These are phyloP conservation scores for Tephrocybe sp. DNA, from an alignment of 768 basidiomycete genomes.

Conservation along the genomic window DNA sequence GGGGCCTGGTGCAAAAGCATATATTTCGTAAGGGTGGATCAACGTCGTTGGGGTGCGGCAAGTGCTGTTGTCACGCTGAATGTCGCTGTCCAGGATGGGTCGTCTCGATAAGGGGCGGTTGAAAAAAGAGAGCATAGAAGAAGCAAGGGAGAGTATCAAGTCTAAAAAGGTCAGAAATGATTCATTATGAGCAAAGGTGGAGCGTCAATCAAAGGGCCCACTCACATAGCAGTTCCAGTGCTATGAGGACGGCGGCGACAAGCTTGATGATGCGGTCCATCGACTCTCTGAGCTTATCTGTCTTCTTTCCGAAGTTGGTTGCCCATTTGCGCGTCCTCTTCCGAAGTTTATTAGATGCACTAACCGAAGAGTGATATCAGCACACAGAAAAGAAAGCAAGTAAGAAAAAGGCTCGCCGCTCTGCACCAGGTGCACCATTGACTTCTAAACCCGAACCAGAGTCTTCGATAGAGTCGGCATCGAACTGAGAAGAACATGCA, in stretches of 20 bases:
- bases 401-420: not conserved
- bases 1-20: conserved; percentile 16
- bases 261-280: conserved; percentile 5
- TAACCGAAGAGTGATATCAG: not conserved
- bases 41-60: conserved; percentile 9
- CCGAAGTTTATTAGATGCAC: not conserved
- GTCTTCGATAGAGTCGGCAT: conserved; percentile 6
- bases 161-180: not conserved
- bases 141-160: not conserved
- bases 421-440: not conserved
- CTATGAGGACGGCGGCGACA: not conserved
- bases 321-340: conserved; percentile 13
- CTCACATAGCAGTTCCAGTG: conserved; percentile 9
- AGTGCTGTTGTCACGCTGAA: not conserved
- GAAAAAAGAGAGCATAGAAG: not conserved
- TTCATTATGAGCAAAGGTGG: too few species aligned
- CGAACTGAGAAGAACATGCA: conserved; percentile 5
- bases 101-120: not conserved
- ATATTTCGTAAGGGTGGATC: conserved; percentile 14
- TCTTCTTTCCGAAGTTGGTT: conserved; percentile 4
- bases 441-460: not conserved
- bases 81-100: not conserved
- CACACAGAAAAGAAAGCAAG: not conserved
- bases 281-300: not conserved
- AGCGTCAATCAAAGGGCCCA: too few species aligned